These are phyloP conservation scores for Pachyrhizus erosus DNA, from an alignment of 306 rosid genomes.

Conservation along the genomic window DNA sequence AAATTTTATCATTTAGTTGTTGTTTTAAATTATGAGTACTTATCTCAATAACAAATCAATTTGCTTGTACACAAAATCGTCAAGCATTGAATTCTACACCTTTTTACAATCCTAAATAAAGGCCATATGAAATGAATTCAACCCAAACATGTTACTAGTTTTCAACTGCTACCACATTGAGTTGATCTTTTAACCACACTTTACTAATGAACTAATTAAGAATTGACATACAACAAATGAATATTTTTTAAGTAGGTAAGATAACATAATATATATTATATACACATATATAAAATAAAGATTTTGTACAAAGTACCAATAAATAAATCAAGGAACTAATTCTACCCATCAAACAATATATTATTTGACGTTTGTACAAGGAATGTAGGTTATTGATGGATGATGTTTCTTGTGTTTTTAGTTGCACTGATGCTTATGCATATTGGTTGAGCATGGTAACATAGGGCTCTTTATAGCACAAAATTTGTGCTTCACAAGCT, in stretches of 20 bases:
- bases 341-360: slow-evolving; percentile 17
- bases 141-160: neutral
- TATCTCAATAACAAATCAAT: neutral
- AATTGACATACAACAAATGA: slow-evolving; percentile 9
- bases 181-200: neutral
- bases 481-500: slow-evolving; percentile 74
- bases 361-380: slow-evolving; percentile 49
- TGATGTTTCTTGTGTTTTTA: slow-evolving; percentile 51
- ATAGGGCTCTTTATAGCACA: slow-evolving; percentile 71
- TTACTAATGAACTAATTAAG: neutral
- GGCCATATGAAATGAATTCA: slow-evolving; percentile 18
- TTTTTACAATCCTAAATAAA: neutral
- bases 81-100: neutral
- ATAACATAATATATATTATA: neutral
- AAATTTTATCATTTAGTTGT: neutral
- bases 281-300: neutral
- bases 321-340: slow-evolving; percentile 38
- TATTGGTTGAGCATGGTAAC: slow-evolving; percentile 47
- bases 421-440: slow-evolving; percentile 45
- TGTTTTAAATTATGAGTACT: neutral
- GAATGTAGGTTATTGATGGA: slow-evolving; percentile 38
- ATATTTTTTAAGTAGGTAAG: slow-evolving; percentile 24
- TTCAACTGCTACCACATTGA: neutral
- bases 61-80: neutral
- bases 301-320: slow-evolving; percentile 20